phyloP scores from a whole-genome alignment of 345 rosid genomes.

The Isatis tinctoria region DNA sequence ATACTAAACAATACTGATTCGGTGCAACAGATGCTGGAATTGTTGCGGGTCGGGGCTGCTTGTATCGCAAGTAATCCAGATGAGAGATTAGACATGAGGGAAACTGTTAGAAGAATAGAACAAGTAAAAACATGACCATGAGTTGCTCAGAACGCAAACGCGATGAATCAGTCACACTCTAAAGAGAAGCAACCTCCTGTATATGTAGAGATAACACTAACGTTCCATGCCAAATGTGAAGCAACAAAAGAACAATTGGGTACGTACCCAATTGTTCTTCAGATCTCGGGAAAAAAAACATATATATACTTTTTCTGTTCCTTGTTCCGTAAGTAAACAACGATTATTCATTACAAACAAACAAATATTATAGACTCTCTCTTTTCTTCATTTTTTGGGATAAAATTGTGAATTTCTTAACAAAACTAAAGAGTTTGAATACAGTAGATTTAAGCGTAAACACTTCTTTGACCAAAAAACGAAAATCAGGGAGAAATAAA shows the following conservation, averaged over 20 bases:
- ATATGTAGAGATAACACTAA: conserved; percentile 22
- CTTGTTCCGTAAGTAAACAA: conserved; percentile 5
- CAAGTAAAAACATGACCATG: conserved; percentile 33
- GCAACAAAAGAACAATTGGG: background rate
- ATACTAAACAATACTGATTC: conserved; percentile 35
- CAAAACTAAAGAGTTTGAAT: too few species aligned
- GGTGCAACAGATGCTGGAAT: conserved; percentile 37
- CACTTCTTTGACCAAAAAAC: too few species aligned
- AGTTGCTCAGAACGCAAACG: conserved; percentile 2
- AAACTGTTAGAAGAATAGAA: conserved; percentile 57
- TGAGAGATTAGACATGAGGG: conserved; percentile 48
- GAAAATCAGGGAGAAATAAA: too few species aligned
- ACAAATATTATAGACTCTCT: background rate
- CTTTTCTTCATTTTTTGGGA: background rate
- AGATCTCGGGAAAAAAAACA: background rate
- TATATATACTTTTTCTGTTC: background rate
- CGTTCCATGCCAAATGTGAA: background rate
- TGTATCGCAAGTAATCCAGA: conserved; percentile 54
- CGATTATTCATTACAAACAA: background rate
- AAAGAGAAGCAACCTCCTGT: background rate
- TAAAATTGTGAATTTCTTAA: too few species aligned
- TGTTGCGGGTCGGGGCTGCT: conserved; percentile 54
- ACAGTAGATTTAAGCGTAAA: too few species aligned
- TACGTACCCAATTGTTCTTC: background rate
- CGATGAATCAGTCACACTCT: background rate